Base-by-base conservation (phyloP, 169 alveolate species). In the Plasmodium chabaudi region DNA sequence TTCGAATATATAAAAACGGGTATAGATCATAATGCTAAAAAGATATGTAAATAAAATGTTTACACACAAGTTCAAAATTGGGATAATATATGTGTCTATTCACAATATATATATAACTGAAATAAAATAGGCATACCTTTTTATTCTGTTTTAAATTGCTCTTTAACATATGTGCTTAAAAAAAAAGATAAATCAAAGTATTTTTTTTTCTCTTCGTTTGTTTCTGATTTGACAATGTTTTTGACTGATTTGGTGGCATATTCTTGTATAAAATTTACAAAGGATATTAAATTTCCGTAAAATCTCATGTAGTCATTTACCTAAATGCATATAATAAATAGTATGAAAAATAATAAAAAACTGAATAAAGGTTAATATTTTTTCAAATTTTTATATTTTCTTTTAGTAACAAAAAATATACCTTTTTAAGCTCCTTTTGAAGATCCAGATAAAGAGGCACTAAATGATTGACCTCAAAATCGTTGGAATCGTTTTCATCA, bases 201-300 rank as follows among this genome's bases (percentile, higher is more conserved):
- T 19, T 82, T 51, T 56, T 65, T 47, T 64, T 55, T 19, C 53
- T 82, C 84, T 27, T 65, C 82, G 56, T 39, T 70, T 23, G 53
- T 60, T 56, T 82, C 90, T 1, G 34, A n/a, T 39, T 82, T 82
- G n/a, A 82, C 84, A 12, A 82, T 53, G 57, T 67, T 82, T 25
- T 15, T 61, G 34, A 70, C 17, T 27, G 90, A 60, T 7, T 34
- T 67, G 23, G 56, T 55, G 21, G 82, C 67, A 82, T 82, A 82
- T 61, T 39, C 68, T 27, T 82, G 44, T 49, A 82, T 82, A 42
- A 82, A 82, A 71, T 39, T 65, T 53, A 82, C 90, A 67, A 82
- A 82, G 10, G 90, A 82, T 59, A 82, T 70, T 68, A 82, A 71
- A 71, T 82, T 82, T 15, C 90, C 90, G 49, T 82, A 82, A 19